Base-by-base conservation (phyloP, 164 flowering plant species). In the Vitis cinerea region DNA sequence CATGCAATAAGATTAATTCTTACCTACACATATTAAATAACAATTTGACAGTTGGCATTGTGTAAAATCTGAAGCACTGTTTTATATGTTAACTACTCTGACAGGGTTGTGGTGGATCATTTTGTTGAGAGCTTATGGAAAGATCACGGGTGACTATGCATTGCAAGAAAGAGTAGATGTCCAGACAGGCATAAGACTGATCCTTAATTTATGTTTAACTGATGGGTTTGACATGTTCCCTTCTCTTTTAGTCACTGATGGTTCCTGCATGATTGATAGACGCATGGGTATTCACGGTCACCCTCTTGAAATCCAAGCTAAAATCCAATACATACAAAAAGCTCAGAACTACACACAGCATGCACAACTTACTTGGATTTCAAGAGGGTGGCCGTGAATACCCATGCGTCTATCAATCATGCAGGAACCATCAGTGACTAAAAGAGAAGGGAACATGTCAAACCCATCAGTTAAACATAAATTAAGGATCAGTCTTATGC, bases 221-320 rank as follows among this genome's bases (percentile, higher is more conserved):
- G 93, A 93, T 86, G 98, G 98, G 10, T 93, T 93, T 81, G 98
- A 91, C 75, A 91, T 91, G 98, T 93, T 93, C 73, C 98, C 98
- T 6, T 73, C 98, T 49, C 83, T 93, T 51, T 66, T 93, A 58
- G 98, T 93, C 70, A 88, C 97, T 44, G 98, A 93, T 84, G 98
- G 97, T 51, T 93, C 98, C 58, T 93, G 96, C 81, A 93, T 93
- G 98, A 91, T 93, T 72, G 98, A 93, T 71, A 82, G 97, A 51
- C 78, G 98, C 27, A 90, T 93, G 98, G 98, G 98, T 23, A 91
- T 91, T 65, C 97, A 93, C 75, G 98, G 98, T 7, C 98, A 93
- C 68, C 98, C 97, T 67, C 93, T 93, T 67, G 98, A 93, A 82
- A 93, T 93, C 69, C 96, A 93, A 81, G 97, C n/a, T n/a, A n/a